Percentiles rank a stretch among this genome's conserved stretches.
phyloP scores from a whole-genome alignment of 495 filamentous ascomycete species.

The Aspergillus cavernicola region DNA sequence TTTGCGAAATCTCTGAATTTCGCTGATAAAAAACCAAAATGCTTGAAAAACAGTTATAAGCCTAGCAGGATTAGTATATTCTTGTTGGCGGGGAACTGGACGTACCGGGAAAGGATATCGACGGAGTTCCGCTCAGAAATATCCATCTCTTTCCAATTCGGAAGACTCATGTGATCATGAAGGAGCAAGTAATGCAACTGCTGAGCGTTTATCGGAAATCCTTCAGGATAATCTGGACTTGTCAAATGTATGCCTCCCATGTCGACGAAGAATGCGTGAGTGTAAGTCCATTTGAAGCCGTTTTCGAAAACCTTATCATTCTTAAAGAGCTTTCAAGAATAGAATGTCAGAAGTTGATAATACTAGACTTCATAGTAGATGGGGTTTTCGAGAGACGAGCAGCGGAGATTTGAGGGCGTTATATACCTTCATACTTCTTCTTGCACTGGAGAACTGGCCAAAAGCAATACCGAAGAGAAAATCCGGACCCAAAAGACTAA shows the following conservation, averaged over 20 bases:
- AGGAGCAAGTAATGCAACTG: neutral
- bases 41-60: neutral
- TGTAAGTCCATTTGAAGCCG: neutral
- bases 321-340: neutral
- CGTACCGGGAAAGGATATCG: neutral
- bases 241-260: constrained; percentile 4
- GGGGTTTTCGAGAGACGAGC: too few relatives aligned
- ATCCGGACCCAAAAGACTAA: neutral
- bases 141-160: neutral
- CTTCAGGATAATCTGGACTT: constrained; percentile 1
- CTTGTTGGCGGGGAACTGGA: neutral
- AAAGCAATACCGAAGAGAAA: constrained; percentile 2
- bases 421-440: neutral
- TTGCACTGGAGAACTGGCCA: neutral
- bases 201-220: neutral
- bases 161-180: neutral
- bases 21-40: neutral
- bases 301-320: neutral
- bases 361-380: too few relatives aligned
- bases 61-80: neutral
- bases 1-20: neutral
- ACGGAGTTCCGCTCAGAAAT: neutral
- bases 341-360: neutral
- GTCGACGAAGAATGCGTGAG: neutral
- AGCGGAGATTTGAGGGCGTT: too few relatives aligned